Evolutionary conservation across 768 basidiomycete species (phyloP), one percentile per base, ranked within the genome.

Genomic region (Leucosporidium scottii): DNA sequence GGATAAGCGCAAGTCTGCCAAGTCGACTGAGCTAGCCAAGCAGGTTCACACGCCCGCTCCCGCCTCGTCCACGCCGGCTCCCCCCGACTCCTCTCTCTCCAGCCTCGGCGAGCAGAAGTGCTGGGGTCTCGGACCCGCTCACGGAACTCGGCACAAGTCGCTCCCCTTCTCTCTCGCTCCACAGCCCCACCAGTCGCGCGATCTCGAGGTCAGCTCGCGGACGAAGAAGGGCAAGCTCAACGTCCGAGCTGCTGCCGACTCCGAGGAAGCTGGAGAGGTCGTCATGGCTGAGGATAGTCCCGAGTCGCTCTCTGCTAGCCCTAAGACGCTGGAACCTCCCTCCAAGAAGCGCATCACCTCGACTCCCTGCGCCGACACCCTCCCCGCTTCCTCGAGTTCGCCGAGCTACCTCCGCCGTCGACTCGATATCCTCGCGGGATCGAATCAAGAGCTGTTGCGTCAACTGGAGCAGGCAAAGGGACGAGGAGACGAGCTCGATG

Each of bases 201-300:
- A 98, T 83, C 8, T 94, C 96, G 44, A 98, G 85, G 79, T 99
- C 94, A 0, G 94, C 97, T 3, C 94, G 96, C 59, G 93, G 89
- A 66, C 94, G 98, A 67, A 96, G 90, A 78, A 98, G 93, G 70
- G 92, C 87, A 58, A 92, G 88, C 73, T 87, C 93, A 9, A 94
- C 93, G 79, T 98, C 98, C 85, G 97, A 98, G 75, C 83, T 86
- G 84, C 98, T 97, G 78, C 98, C 91, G 5, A 91, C 93, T 68
- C 96, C 94, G 28, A 99, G 85, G 63, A 99, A 87, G 36, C 96
- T 90, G 31, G 98, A 86, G 30, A 98, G 84, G 79, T 98, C 97
- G 74, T 92, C 90, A 76, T 98, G 81, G 94, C 98, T 97, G 82
- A 97, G 2, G 1, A 1, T 10, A 54, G 27, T 25, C 25, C 4